A percentile compares a stretch with the other conserved stretches of the same genome.
Evolutionary conservation across 306 rosid genomes (phyloP).

Genomic region (Vigna mungo): DNA sequence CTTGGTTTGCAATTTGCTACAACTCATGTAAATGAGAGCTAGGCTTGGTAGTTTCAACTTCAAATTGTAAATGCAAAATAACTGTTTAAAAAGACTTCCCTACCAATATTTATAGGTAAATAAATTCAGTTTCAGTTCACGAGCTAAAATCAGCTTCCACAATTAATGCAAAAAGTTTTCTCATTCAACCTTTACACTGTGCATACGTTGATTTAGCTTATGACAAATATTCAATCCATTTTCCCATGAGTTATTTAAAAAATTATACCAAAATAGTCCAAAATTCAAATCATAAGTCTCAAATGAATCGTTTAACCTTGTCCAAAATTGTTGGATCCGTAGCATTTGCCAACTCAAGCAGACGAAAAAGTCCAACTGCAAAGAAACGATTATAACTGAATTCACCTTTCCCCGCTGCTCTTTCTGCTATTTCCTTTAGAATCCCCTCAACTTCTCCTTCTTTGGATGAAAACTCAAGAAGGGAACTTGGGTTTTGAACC

Average conservation of each 20-base stretch:
- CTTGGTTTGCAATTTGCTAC: background rate
- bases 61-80: too few species aligned
- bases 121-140: background rate
- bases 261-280: background rate
- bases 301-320: constrained; percentile 63
- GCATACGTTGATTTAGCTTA: too few species aligned
- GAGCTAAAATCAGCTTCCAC: too few species aligned
- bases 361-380: constrained; percentile 91
- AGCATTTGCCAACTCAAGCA: constrained; percentile 86
- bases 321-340: constrained; percentile 83
- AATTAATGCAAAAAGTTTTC: too few species aligned
- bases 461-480: constrained; percentile 79
- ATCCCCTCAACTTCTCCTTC: constrained; percentile 84
- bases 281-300: constrained; percentile 17
- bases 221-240: too few species aligned
- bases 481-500: constrained; percentile 71
- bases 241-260: too few species aligned
- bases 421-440: constrained; percentile 78
- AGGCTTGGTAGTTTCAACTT: background rate
- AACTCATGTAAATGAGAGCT: too few species aligned
- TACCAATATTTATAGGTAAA: background rate
- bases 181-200: too few species aligned
- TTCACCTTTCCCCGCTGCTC: constrained; percentile 73
- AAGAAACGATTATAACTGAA: constrained; percentile 93
- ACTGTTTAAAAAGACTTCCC: too few species aligned